Conservation (phyloP, 2,329 filamentous ascomycete species). For the Talaromyces sp. region DNA sequence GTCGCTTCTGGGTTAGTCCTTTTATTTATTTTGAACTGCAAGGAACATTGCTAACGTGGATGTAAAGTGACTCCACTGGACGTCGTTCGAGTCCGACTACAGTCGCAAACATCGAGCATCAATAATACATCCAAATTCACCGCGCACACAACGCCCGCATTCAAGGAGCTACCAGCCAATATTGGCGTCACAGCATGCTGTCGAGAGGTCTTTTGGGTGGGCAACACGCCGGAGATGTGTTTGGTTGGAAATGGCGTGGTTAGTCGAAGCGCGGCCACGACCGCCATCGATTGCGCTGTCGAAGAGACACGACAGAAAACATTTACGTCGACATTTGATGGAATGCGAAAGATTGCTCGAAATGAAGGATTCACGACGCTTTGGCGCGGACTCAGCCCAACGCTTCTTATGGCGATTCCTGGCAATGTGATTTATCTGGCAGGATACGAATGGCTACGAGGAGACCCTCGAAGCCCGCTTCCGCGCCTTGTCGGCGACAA, state of each 20-base stretch:
- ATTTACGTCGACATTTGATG: slow-evolving; percentile 88
- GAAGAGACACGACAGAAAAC: slow-evolving; percentile 78
- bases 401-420: slow-evolving; percentile 86
- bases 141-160: slow-evolving; percentile 46
- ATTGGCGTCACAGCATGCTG: slow-evolving; percentile 93
- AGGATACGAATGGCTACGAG: slow-evolving; percentile 91
- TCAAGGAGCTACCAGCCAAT: slow-evolving; percentile 71
- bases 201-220: slow-evolving; percentile 93
- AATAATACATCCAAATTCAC: slow-evolving; percentile 52
- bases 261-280: slow-evolving; percentile 31
- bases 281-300: slow-evolving; percentile 69
- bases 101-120: slow-evolving; percentile 65
- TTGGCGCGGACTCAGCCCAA: slow-evolving; percentile 93
- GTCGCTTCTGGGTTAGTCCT: slow-evolving; percentile 69
- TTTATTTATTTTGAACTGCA: slow-evolving; percentile 1
- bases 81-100: slow-evolving; percentile 89
- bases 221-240: slow-evolving; percentile 76
- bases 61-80: slow-evolving; percentile 82
- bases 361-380: slow-evolving; percentile 83
- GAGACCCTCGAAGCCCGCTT: slow-evolving; percentile 67
- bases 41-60: slow-evolving; percentile 11
- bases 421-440: slow-evolving; percentile 98
- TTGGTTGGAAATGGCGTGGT: slow-evolving; percentile 50
- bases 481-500: slow-evolving; percentile 58
- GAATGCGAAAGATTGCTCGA: slow-evolving; percentile 85